These are phyloP conservation scores for Phoma sp. DNA, from an alignment of 2,329 filamentous ascomycete species.

Conservation along the genomic window DNA sequence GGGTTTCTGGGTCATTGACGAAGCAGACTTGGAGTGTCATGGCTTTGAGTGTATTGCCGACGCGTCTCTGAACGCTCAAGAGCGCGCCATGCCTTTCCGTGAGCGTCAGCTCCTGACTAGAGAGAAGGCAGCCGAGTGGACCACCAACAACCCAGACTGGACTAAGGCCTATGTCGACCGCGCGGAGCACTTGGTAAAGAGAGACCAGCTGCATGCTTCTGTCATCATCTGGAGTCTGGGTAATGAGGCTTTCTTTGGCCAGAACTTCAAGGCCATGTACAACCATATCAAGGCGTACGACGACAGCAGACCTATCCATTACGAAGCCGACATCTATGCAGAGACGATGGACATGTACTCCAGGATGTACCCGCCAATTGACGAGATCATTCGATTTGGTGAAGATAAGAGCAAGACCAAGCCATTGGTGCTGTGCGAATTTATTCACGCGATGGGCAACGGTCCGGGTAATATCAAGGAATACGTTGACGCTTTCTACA, in stretches of 20 bases:
- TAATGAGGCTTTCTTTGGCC: constrained; percentile 75
- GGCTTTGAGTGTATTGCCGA: constrained; percentile 50
- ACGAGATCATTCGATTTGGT: constrained; percentile 57
- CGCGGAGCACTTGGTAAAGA: constrained; percentile 66
- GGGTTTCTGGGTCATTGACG: constrained; percentile 69
- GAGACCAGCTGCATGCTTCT: constrained; percentile 74
- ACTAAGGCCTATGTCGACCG: constrained; percentile 71
- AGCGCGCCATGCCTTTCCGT: constrained; percentile 60
- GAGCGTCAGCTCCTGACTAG: constrained; percentile 65
- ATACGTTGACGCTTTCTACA: constrained; percentile 68
- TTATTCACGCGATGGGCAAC: constrained; percentile 72
- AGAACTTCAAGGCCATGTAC: constrained; percentile 72
- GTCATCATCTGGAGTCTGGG: constrained; percentile 76
- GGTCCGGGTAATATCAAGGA: constrained; percentile 73
- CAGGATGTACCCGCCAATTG: constrained; percentile 68
- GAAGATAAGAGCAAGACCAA: constrained; percentile 52
- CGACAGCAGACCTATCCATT: constrained; percentile 66
- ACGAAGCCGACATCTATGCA: constrained; percentile 68
- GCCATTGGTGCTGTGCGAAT: constrained; percentile 65
- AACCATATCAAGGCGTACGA: constrained; percentile 65
- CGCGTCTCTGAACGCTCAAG: constrained; percentile 28
- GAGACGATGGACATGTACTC: constrained; percentile 69
- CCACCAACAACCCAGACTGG: constrained; percentile 67
- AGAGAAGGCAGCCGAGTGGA: constrained; percentile 62
- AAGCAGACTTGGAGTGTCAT: constrained; percentile 58